Conservation (phyloP, 225 moss, liverwort and hornwort species). For the Bryum argenteum region DNA sequence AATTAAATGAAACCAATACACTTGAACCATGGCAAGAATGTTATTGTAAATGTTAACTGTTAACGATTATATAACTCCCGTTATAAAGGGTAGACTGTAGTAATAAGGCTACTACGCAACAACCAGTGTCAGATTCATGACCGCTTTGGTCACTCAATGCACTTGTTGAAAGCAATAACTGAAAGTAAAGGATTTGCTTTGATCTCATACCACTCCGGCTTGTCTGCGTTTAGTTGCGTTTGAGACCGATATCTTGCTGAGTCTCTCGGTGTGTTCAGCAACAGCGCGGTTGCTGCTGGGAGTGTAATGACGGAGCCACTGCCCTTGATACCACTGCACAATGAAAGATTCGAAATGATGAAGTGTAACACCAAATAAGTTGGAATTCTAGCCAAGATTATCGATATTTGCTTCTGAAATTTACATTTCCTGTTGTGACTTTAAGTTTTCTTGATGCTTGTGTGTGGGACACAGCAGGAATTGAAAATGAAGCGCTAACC, state of each 20-base stretch:
- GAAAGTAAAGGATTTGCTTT: neutral
- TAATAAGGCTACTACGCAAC: neutral
- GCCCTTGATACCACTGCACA: slow-evolving; percentile 89
- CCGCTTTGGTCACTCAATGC: slow-evolving; percentile 13
- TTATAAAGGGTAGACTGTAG: neutral
- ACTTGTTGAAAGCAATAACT: slow-evolving; percentile 19
- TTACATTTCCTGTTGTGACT: neutral
- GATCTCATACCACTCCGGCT: slow-evolving; percentile 58
- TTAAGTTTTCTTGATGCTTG: neutral
- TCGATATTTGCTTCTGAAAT: neutral
- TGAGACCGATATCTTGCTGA: slow-evolving; percentile 68
- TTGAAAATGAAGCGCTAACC: slow-evolving; percentile 45
- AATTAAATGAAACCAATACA: too few species aligned
- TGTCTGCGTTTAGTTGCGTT: slow-evolving; percentile 83
- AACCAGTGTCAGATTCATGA: slow-evolving; percentile 10
- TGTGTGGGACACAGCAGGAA: neutral
- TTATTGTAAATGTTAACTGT: too few species aligned
- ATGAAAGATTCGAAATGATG: slow-evolving; percentile 10
- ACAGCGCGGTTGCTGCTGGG: slow-evolving; percentile 53
- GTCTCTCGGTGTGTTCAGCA: slow-evolving; percentile 54
- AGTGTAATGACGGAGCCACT: slow-evolving; percentile 76
- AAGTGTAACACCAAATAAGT: neutral
- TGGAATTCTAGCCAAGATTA: neutral
- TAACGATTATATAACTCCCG: too few species aligned
- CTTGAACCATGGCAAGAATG: neutral